Evolutionary conservation across 306 rosid genomes (phyloP).

Genomic region (Quercus gilva): DNA sequence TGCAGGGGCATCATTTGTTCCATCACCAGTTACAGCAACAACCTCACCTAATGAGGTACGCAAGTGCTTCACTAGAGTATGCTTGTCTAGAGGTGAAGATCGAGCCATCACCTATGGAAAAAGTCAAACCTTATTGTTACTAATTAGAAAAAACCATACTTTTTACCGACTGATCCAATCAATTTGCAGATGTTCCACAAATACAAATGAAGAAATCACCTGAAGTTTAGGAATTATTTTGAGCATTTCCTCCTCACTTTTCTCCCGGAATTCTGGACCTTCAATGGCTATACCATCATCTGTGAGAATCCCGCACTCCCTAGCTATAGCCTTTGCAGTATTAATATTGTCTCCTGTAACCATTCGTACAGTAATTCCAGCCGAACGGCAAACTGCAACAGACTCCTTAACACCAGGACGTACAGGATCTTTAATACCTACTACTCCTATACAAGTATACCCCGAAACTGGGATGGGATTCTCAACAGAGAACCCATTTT

Average conservation of each 20-base stretch:
- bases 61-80: conserved; percentile 80
- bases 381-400: conserved; percentile 84
- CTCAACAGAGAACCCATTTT: conserved; percentile 53
- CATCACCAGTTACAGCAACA: conserved; percentile 98
- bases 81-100: conserved; percentile 95
- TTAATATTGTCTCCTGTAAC: conserved; percentile 95
- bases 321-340: conserved; percentile 95
- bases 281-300: conserved; percentile 98
- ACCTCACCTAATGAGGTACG: conserved; percentile 88
- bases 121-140: conserved; percentile 20
- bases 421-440: conserved; percentile 96
- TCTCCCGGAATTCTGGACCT: conserved; percentile 92
- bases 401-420: conserved; percentile 98
- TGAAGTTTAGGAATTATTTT: conserved; percentile 86
- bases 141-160: conserved; percentile 17
- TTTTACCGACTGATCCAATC: conserved; percentile 8
- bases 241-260: conserved; percentile 62
- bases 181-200: conserved; percentile 1
- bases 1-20: conserved; percentile 99
- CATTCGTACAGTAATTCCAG: conserved; percentile 94
- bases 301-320: conserved; percentile 94
- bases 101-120: conserved; percentile 84
- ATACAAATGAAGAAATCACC: conserved; percentile 44
- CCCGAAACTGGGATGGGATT: conserved; percentile 80
- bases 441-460: conserved; percentile 78